Evolutionary conservation across 2,329 filamentous ascomycete genomes (phyloP).

Genomic region (Xenoacremonium recifei): DNA sequence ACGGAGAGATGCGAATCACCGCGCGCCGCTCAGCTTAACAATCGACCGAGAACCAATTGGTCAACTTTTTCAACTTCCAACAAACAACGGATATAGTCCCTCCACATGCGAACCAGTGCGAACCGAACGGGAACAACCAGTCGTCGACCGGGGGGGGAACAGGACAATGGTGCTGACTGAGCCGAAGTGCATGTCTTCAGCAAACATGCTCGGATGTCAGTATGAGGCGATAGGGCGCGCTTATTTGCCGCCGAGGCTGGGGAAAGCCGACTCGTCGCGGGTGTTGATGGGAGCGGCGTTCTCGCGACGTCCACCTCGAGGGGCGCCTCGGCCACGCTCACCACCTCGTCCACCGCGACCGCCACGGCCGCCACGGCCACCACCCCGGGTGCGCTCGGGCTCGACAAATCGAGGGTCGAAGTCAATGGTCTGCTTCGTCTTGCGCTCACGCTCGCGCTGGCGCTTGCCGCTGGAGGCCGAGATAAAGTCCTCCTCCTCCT

Average conservation of each 20-base stretch:
- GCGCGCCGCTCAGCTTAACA: constrained; percentile 17
- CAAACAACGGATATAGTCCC: constrained; percentile 26
- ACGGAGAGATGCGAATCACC: too few species aligned
- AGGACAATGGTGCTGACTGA: constrained; percentile 23
- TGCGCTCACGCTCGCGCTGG: constrained; percentile 83
- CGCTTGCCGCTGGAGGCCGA: constrained; percentile 72
- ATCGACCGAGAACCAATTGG: constrained; percentile 28
- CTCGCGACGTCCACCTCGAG: constrained; percentile 26
- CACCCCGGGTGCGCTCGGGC: constrained; percentile 54
- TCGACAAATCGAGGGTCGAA: constrained; percentile 84
- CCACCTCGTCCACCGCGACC: constrained; percentile 42
- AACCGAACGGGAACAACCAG: not conserved
- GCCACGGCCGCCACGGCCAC: constrained; percentile 49
- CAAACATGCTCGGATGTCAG: too few species aligned
- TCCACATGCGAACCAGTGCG: constrained; percentile 3
- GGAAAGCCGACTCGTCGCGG: constrained; percentile 58
- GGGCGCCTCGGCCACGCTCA: constrained; percentile 41
- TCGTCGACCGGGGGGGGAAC: constrained; percentile 8
- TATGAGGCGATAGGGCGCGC: constrained; percentile 17
- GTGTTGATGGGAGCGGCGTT: constrained; percentile 49
- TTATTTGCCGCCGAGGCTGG: constrained; percentile 58
- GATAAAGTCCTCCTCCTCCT: constrained; percentile 77
- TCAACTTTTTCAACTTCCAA: constrained; percentile 32
- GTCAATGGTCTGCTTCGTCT: constrained; percentile 86
- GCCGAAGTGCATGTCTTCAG: constrained; percentile 13